These are phyloP conservation scores for Pachyrhizus erosus DNA, from an alignment of 306 rosid genomes.

Conservation along the genomic window DNA sequence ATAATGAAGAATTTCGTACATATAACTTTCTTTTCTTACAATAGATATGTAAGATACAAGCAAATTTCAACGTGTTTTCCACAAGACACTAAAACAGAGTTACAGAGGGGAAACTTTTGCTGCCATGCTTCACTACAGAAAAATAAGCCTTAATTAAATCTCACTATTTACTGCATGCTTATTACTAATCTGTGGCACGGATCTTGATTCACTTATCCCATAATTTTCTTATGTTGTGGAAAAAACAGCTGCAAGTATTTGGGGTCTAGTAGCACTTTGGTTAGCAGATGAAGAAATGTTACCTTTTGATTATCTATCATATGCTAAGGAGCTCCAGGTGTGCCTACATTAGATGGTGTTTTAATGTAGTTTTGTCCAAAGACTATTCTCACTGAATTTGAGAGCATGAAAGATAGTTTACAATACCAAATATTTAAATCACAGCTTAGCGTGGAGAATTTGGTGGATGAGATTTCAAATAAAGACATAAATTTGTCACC, in stretches of 20 bases:
- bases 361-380: constrained; percentile 2
- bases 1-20: not conserved
- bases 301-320: constrained; percentile 67
- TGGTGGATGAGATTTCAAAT: constrained; percentile 52
- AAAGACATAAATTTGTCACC: constrained; percentile 60
- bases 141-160: constrained; percentile 6
- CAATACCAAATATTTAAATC: constrained; percentile 32
- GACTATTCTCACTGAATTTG: not conserved
- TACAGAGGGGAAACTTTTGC: not conserved
- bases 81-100: not conserved
- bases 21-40: not conserved
- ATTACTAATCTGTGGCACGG: not conserved
- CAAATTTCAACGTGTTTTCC: not conserved
- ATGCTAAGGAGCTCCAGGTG: constrained; percentile 68
- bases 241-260: constrained; percentile 70
- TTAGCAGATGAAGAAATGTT: constrained; percentile 70
- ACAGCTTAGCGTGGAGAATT: constrained; percentile 52
- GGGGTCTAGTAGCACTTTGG: constrained; percentile 83
- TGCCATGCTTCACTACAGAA: not conserved
- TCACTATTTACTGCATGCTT: constrained; percentile 9
- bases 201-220: constrained; percentile 18
- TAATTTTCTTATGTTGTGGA: not conserved
- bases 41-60: not conserved
- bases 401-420: constrained; percentile 29
- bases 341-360: constrained; percentile 12